These are phyloP conservation scores for Plasmodium gaboni DNA, from an alignment of 169 alveolate genomes.

Conservation along the genomic window DNA sequence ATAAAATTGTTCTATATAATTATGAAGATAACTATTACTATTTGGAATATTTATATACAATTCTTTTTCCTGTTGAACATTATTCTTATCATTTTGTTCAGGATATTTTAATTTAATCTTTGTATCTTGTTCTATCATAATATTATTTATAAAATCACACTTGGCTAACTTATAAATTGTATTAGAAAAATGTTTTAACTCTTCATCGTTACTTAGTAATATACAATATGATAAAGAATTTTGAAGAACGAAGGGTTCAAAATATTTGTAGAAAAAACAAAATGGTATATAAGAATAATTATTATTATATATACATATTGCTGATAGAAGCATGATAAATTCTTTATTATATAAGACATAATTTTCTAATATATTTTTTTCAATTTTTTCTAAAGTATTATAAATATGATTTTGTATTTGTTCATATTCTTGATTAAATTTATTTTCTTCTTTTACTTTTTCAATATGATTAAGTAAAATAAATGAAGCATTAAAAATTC, in stretches of 20 bases:
- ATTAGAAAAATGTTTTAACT: conserved; percentile 49
- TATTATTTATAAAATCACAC: not conserved
- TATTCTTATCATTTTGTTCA: not conserved
- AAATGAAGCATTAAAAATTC: conserved; percentile 70
- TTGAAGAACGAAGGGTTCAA: conserved; percentile 39
- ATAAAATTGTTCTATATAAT: conserved; percentile 28
- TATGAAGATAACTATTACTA: no score
- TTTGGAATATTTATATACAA: no score
- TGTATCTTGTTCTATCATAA: not conserved
- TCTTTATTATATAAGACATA: conserved; percentile 46
- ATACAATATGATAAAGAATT: conserved; percentile 34
- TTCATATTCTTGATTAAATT: conserved; percentile 4
- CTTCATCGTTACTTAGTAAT: conserved; percentile 60
- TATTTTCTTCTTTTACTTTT: conserved; percentile 30
- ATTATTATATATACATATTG: conserved; percentile 65
- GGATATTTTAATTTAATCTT: not conserved
- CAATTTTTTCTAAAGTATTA: conserved; percentile 30
- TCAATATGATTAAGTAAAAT: conserved; percentile 38
- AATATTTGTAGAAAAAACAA: conserved; percentile 57
- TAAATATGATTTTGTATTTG: conserved; percentile 16
- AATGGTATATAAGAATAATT: conserved; percentile 59
- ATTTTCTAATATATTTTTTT: conserved; percentile 60
- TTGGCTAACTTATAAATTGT: not conserved
- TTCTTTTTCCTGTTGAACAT: no score
- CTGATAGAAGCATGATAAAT: conserved; percentile 48